These are phyloP conservation scores for Acacia crassicarpa DNA, from an alignment of 306 rosid genomes.

Conservation along the genomic window DNA sequence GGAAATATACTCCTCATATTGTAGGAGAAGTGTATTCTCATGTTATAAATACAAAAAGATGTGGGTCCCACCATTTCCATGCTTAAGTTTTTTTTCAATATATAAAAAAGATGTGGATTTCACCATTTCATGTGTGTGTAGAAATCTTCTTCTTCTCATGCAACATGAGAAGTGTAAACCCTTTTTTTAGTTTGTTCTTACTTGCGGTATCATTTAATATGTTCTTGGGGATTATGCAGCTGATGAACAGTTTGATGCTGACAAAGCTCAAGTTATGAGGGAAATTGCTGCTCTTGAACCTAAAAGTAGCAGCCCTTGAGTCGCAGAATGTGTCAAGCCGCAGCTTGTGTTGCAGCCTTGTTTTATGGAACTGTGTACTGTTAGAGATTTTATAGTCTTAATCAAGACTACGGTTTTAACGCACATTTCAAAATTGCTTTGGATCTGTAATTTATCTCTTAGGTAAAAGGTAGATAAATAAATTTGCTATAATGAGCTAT, in stretches of 20 bases:
- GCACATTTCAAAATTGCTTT: slow-evolving; percentile 25
- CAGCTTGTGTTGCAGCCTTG: slow-evolving; percentile 27
- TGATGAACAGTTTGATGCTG: slow-evolving; percentile 96
- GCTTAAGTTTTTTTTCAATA: no score
- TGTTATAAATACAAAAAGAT: no score
- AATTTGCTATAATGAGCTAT: slow-evolving; percentile 42
- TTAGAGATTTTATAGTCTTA: slow-evolving; percentile 38
- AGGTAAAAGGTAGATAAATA: slow-evolving; percentile 72
- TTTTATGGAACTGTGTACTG: slow-evolving; percentile 39
- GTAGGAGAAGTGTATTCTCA: no score
- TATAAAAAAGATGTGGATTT: no score
- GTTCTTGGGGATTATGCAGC: slow-evolving; percentile 50
- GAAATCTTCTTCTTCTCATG: no score
- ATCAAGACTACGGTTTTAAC: slow-evolving; percentile 24
- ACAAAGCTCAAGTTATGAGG: slow-evolving; percentile 91
- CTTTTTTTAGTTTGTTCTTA: slow-evolving; percentile 2
- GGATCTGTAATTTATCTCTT: slow-evolving; percentile 39
- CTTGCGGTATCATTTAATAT: slow-evolving; percentile 25
- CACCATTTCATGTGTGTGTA: no score
- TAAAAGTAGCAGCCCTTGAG: slow-evolving; percentile 40
- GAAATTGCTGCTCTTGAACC: slow-evolving; percentile 86
- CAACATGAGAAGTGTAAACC: no score
- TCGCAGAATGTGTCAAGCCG: slow-evolving; percentile 15
- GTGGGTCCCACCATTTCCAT: no score
- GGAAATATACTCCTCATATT: no score